phyloP scores from a whole-genome alignment of 2,329 filamentous ascomycete species.

The Beauveria rudraprayagi region DNA sequence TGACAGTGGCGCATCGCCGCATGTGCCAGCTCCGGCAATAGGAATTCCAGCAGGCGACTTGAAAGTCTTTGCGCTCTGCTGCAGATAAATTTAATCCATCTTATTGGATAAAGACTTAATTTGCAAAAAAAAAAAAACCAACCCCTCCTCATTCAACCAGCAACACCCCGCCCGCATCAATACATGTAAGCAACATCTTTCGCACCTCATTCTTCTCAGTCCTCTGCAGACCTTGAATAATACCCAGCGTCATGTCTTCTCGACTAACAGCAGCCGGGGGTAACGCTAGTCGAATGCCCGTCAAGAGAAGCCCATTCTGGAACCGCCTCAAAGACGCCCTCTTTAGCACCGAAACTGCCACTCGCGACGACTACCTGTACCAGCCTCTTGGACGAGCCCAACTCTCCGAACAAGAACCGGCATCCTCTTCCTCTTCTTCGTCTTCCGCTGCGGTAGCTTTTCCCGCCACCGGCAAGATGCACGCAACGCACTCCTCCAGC shows the following conservation, averaged over 20 bases:
- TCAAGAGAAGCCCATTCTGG: neutral
- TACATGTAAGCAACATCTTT: neutral
- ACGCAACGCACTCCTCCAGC: constrained; percentile 6
- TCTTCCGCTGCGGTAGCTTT: neutral
- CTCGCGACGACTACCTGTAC: neutral
- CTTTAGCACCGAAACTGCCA: neutral
- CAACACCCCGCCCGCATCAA: neutral
- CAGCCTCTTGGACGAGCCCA: neutral
- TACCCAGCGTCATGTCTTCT: neutral
- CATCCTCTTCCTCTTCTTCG: neutral
- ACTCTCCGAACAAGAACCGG: neutral
- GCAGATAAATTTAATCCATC: constrained; percentile 26
- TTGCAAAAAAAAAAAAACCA: neutral
- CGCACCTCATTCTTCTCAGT: neutral
- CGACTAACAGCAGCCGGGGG: neutral
- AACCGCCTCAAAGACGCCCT: neutral
- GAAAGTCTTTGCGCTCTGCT: constrained; percentile 59
- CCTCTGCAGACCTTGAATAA: neutral
- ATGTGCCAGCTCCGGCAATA: constrained; percentile 39
- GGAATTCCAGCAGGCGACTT: constrained; percentile 50
- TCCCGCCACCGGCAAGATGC: neutral
- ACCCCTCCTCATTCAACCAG: neutral
- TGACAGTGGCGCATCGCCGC: constrained; percentile 27
- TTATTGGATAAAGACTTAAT: constrained; percentile 21
- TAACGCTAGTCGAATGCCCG: constrained; percentile 1